Evolutionary conservation across 192 early-diverging fungal species (phyloP).

Genomic region (Backusella mclennaniae): DNA sequence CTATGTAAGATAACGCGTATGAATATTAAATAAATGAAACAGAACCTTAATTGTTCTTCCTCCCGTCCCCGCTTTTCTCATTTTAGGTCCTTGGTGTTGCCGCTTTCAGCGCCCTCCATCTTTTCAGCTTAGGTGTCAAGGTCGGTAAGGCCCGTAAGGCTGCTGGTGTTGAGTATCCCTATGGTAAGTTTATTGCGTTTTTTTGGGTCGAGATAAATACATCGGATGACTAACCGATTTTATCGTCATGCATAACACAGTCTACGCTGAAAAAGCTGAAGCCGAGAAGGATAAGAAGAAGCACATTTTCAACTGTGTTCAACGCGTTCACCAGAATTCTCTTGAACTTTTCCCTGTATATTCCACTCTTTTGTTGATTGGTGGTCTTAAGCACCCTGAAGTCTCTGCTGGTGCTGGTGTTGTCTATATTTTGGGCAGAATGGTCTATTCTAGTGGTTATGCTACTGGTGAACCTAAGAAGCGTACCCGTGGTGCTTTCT

Average conservation of each 20-base stretch:
- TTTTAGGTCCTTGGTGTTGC: constrained; percentile 19
- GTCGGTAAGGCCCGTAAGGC: constrained; percentile 58
- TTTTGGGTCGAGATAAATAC: not conserved
- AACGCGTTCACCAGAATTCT: constrained; percentile 65
- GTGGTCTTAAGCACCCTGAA: constrained; percentile 54
- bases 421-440: constrained; percentile 47
- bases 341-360: constrained; percentile 61
- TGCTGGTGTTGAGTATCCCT: constrained; percentile 66
- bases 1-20: constrained; percentile 43
- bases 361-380: constrained; percentile 47
- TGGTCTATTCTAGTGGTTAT: constrained; percentile 56
- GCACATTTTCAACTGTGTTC: constrained; percentile 71
- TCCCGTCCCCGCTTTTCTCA: not conserved
- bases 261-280: constrained; percentile 60
- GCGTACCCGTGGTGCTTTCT: constrained; percentile 47
- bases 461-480: constrained; percentile 59
- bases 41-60: not conserved
- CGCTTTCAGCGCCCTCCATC: not conserved
- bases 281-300: constrained; percentile 63
- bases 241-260: constrained; percentile 19
- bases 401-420: constrained; percentile 52
- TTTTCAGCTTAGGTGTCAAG: constrained; percentile 12
- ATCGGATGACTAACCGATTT: not conserved
- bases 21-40: not conserved
- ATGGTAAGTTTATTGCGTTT: constrained; percentile 41